Base-by-base conservation (phyloP, 306 rosid genomes). In the Quercus alba region DNA sequence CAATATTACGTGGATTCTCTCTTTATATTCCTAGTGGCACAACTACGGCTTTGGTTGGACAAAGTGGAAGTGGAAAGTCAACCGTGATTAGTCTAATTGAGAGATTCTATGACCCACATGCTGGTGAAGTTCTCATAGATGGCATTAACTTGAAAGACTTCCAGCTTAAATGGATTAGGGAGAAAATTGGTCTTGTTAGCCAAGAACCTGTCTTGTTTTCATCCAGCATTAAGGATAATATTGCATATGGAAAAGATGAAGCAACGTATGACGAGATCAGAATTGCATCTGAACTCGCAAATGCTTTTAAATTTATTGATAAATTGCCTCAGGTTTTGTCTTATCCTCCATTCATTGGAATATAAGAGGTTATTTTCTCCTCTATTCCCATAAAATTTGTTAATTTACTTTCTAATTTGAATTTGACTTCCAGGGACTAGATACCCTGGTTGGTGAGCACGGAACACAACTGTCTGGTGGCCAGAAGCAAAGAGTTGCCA, bases 381-480 rank as follows among this genome's bases (percentile, higher is more conserved):
- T 55, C 23, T 28, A 23, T 5, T 2, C 15, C 28, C 73, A 26
- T n/a, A 54, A 19, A 28, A 30, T 26, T 78, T 78, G 49, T 41
- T 62, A 69, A 33, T 77, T 11, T 23, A 52, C 56, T 52, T 30
- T 41, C 1, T 9, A 66, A 15, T 66, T 17, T 64, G 38, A 12
- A 17, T 66, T 66, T 62, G 49, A 33, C 70, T 51, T 77, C 35
- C 10, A 90, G 94, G 94, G 92, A 18, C 83, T 90, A 12, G 88
- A 88, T 35, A 88, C 94, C 26, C 66, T 90, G 90, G 92, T 83
- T 75, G 94, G 94, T 31, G 94, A 86, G 80, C 92, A 86, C 79
- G 94, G 94, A 83, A 86, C 86, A 26, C 94, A 88, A 66, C 81
- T 90, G 56, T 90, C 94, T 19, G 94, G 94, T 15, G 94, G 94